A percentile compares a stretch with the other conserved stretches of the same genome.
These are phyloP conservation scores for Microsporum canis DNA, from an alignment of 2,329 filamentous ascomycete species.

Conservation along the genomic window DNA sequence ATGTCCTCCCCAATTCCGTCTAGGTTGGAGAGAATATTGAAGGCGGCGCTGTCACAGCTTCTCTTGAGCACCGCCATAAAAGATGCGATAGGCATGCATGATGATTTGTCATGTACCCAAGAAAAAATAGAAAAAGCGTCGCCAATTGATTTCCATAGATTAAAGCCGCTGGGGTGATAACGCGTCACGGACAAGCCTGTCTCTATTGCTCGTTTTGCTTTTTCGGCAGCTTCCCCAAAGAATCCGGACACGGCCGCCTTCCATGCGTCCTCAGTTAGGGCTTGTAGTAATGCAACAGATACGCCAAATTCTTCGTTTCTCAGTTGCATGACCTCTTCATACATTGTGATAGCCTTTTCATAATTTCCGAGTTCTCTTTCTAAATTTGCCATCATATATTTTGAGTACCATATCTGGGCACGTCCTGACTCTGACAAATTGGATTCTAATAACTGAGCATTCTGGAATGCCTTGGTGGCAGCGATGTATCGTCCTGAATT, in stretches of 20 bases:
- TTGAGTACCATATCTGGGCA: conserved; percentile 82
- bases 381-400: conserved; percentile 93
- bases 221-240: conserved; percentile 68
- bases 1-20: conserved; percentile 49
- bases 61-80: conserved; percentile 49
- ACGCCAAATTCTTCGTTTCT: conserved; percentile 73
- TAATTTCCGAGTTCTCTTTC: conserved; percentile 85
- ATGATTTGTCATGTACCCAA: conserved; percentile 57
- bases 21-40: conserved; percentile 54
- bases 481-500: conserved; percentile 87
- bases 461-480: conserved; percentile 80
- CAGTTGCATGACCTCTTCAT: conserved; percentile 58
- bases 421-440: conserved; percentile 43
- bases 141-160: conserved; percentile 86
- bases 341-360: conserved; percentile 67
- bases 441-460: conserved; percentile 66
- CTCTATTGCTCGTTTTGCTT: conserved; percentile 57
- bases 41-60: conserved; percentile 40
- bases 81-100: conserved; percentile 48
- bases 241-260: conserved; percentile 68
- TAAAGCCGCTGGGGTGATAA: conserved; percentile 62
- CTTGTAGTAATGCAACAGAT: conserved; percentile 75
- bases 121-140: conserved; percentile 82
- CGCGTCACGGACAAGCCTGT: conserved; percentile 53
- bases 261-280: conserved; percentile 69